Percentiles rank a stretch among this genome's conserved stretches.
phyloP scores from a whole-genome alignment of 768 basidiomycete species.

The Mycena vitilis region DNA sequence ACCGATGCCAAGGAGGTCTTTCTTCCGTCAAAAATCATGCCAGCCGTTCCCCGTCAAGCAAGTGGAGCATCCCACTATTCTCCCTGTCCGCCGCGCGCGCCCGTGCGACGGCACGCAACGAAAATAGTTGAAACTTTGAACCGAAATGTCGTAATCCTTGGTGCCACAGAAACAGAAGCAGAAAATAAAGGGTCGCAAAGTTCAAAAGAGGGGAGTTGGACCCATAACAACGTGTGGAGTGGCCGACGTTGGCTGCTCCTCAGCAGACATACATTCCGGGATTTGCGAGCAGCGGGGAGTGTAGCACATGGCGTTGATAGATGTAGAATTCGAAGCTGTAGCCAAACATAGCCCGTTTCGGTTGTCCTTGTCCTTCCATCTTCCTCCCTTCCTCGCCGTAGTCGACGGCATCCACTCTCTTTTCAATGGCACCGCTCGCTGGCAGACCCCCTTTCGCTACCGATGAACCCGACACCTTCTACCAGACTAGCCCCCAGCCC shows the following conservation, averaged over 20 bases:
- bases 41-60: no score
- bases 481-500: slow-evolving; percentile 52
- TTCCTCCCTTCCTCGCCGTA: slow-evolving; percentile 18
- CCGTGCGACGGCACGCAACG: no score
- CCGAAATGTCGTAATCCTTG: no score
- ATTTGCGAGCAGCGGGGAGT: background rate
- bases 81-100: no score
- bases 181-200: no score
- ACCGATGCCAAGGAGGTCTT: no score
- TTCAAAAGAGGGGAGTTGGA: background rate
- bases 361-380: slow-evolving; percentile 10
- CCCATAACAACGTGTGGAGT: background rate
- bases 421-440: slow-evolving; percentile 60
- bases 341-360: slow-evolving; percentile 22
- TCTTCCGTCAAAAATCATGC: no score
- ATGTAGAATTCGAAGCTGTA: background rate
- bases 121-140: no score
- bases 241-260: no score
- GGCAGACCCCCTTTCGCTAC: slow-evolving; percentile 76
- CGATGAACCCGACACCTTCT: slow-evolving; percentile 73
- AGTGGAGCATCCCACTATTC: no score
- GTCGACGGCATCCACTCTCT: slow-evolving; percentile 38
- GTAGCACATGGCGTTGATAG: slow-evolving; percentile 3
- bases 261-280: background rate
- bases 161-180: no score